These are phyloP conservation scores for Globisporangium irregulare DNA, from an alignment of 352 stramenopile species.

Conservation along the genomic window DNA sequence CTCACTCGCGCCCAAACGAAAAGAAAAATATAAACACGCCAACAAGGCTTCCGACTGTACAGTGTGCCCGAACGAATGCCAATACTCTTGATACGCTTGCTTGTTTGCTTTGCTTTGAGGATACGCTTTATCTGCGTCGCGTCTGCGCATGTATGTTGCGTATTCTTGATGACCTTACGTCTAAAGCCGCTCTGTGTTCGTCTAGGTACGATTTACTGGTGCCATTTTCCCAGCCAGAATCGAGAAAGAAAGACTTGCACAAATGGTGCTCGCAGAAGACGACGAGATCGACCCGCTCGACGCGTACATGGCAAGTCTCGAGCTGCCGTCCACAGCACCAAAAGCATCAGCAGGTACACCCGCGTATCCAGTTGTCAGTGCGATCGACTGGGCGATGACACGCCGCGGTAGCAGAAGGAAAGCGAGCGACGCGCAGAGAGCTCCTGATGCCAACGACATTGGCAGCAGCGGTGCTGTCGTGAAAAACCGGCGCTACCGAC, in stretches of 20 bases:
- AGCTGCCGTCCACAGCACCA: slow-evolving; percentile 20
- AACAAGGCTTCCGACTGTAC: neutral
- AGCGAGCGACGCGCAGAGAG: neutral
- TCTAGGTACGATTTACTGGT: neutral
- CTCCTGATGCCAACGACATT: neutral
- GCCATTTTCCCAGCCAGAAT: neutral
- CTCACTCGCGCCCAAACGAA: neutral
- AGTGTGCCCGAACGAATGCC: neutral
- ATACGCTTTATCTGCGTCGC: too few relatives aligned
- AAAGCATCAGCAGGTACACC: neutral
- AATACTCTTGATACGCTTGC: neutral
- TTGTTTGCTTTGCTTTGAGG: too few relatives aligned
- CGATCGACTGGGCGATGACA: slow-evolving; percentile 11
- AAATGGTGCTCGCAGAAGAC: slow-evolving; percentile 20
- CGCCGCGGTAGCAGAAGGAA: neutral
- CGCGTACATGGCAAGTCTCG: slow-evolving; percentile 75
- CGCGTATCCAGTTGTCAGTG: neutral
- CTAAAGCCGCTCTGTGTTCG: too few relatives aligned
- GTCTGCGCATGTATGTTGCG: too few relatives aligned
- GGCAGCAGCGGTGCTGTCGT: slow-evolving; percentile 20
- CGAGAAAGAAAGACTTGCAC: neutral
- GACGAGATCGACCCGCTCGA: slow-evolving; percentile 67
- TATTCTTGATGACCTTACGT: too few relatives aligned
- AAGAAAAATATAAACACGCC: neutral
- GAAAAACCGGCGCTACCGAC: slow-evolving; percentile 74